Evolutionary conservation across 2,329 filamentous ascomycete genomes (phyloP).

Genomic region (Cladophialophora bantiana): DNA sequence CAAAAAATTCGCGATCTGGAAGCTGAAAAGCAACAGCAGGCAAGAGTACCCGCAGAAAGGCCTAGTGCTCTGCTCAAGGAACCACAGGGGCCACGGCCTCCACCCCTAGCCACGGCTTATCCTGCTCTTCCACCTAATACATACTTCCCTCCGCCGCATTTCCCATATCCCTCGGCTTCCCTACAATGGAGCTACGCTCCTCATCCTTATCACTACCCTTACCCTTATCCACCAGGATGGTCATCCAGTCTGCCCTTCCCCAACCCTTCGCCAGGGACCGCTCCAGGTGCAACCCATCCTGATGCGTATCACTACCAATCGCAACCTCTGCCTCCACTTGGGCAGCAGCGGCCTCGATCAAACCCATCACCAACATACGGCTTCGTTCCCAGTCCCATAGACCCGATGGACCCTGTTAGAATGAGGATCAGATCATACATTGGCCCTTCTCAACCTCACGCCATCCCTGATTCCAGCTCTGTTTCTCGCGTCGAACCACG

Average conservation of each 20-base stretch:
- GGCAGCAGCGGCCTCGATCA: not conserved
- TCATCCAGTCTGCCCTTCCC: not conserved
- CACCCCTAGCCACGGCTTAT: not conserved
- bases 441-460: not conserved
- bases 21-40: conserved; percentile 27
- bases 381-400: conserved; percentile 27
- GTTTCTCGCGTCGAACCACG: not conserved
- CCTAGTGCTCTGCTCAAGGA: conserved; percentile 5
- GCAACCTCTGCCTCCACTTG: conserved; percentile 7
- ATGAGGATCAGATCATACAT: conserved; percentile 1
- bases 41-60: conserved; percentile 16
- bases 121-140: conserved; percentile 4
- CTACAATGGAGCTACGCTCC: conserved; percentile 20
- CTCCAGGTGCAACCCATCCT: conserved; percentile 9
- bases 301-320: not conserved
- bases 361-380: conserved; percentile 23
- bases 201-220: not conserved
- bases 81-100: not conserved
- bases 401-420: not conserved
- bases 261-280: not conserved
- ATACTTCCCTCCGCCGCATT: conserved; percentile 6
- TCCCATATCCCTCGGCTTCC: conserved; percentile 5
- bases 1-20: conserved; percentile 34
- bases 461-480: not conserved
- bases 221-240: conserved; percentile 2